These are phyloP conservation scores for Leishmania braziliensis DNA, from an alignment of 208 protist species.

Conservation along the genomic window DNA sequence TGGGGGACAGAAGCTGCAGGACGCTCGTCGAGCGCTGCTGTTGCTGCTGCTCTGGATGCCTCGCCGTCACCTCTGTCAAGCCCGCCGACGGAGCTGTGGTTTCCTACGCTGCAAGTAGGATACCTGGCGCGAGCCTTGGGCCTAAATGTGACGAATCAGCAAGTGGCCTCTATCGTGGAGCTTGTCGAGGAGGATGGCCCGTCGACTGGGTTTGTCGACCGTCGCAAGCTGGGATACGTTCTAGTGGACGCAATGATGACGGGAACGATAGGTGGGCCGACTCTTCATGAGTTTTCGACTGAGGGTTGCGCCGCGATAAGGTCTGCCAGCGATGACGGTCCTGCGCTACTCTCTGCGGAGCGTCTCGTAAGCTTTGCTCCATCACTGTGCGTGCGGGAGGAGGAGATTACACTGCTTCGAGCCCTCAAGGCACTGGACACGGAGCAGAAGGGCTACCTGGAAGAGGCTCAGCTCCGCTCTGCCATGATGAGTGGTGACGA, in stretches of 20 bases:
- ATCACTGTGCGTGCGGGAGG: constrained; percentile 50
- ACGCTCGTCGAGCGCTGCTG: background rate
- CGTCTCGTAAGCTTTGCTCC: constrained; percentile 24
- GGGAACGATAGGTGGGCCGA: constrained; percentile 57
- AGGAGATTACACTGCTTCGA: constrained; percentile 59
- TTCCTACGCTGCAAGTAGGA: constrained; percentile 76
- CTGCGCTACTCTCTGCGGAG: constrained; percentile 7
- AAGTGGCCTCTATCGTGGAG: constrained; percentile 65
- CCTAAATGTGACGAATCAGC: constrained; percentile 68
- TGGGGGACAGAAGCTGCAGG: background rate
- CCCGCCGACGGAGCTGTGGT: background rate
- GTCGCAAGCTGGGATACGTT: constrained; percentile 43
- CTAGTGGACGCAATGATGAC: constrained; percentile 83
- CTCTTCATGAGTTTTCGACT: constrained; percentile 17
- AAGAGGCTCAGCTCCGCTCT: constrained; percentile 58
- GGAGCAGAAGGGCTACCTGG: constrained; percentile 67
- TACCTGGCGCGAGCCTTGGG: constrained; percentile 87
- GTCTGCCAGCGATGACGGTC: background rate
- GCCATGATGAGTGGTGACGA: constrained; percentile 64
- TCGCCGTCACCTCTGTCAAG: constrained; percentile 5
- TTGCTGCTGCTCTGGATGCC: background rate
- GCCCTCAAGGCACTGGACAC: constrained; percentile 80
- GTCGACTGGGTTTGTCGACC: constrained; percentile 64
- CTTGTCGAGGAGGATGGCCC: constrained; percentile 72
- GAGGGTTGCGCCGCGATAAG: background rate